Conservation (phyloP, 73 alveolate species). For the Uronychia setigera region DNA sequence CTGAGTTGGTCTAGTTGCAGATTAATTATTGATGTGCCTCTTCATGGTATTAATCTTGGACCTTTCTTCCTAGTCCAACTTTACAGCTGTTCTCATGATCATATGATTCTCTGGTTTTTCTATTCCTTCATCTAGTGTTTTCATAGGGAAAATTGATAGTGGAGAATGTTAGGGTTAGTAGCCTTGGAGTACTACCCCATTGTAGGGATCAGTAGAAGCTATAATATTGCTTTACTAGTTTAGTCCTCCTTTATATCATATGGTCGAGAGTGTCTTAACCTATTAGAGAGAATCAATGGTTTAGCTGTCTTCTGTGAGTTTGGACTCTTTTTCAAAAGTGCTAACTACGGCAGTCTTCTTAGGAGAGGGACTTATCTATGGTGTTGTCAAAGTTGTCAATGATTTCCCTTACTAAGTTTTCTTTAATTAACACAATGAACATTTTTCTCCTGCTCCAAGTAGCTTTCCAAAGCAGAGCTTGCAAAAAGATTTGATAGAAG, state of each 20-base stretch:
- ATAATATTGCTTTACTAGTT: neutral
- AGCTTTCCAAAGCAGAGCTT: neutral
- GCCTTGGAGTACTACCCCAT: too few relatives aligned
- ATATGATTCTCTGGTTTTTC: too few relatives aligned
- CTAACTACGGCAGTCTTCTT: neutral
- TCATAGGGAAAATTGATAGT: too few relatives aligned
- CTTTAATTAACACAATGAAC: neutral
- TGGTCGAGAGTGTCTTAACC: neutral
- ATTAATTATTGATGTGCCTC: too few relatives aligned
- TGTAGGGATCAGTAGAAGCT: too few relatives aligned
- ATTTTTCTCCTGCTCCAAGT: neutral
- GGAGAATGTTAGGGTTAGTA: too few relatives aligned
- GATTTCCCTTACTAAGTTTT: neutral
- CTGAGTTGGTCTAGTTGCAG: too few relatives aligned
- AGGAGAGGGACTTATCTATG: neutral
- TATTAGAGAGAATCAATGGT: too few relatives aligned
- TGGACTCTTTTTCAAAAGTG: neutral
- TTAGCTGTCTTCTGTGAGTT: neutral
- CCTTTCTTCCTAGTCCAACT: too few relatives aligned
- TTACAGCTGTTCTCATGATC: too few relatives aligned
- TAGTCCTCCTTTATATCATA: neutral
- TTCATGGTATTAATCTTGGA: too few relatives aligned
- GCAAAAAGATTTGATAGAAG: neutral
- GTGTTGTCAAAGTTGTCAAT: neutral
- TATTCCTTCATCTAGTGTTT: too few relatives aligned